Evolutionary conservation across 2,329 filamentous ascomycete species (phyloP), one percentile per base, ranked within the genome.

Genomic region (Scortechinia acanthostroma): DNA sequence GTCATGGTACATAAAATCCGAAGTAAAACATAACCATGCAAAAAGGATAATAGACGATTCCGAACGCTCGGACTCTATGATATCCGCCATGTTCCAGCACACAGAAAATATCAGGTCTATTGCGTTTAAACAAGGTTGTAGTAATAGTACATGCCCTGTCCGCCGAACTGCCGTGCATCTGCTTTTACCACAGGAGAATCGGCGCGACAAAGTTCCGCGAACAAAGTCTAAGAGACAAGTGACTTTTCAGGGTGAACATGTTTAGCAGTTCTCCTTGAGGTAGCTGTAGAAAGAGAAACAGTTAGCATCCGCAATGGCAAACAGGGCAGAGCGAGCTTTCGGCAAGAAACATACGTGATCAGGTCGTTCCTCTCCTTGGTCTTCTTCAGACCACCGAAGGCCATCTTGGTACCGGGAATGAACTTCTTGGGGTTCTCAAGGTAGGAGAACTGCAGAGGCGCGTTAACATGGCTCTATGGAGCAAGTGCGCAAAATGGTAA

Each of bases 341-440:
- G 4, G 15, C 30, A 30, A n/a, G 23, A 23, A 51, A 80, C 86
- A 61, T 86, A 91, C 86, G 89, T 90, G 82, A 98, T 95, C 62
- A 98, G 79, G 73, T 98, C 91, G 70, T 97, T 95, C 70, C 93
- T 83, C 77, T 97, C 93, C 88, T 97, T 97, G 66, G 83, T 81
- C 88, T 98, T 98, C 91, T 98, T 98, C 65, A 98, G 82, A 70
- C 93, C 93, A 75, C 93, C 93, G 68, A 97, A 98, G 61, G 93
- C 93, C 93, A 98, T 98, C 89, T 97, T 98, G 76, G 93, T 98
- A 59, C 93, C 93, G 58, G 93, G 93, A 55, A 98, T 96, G 83
- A 91, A 98, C 82, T 97, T 97, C 86, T 98, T 98, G 75, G 93
- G 93, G 86, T 97, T 97, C 83, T 98, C 93, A 63, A 98, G 91